Conservation (phyloP, 176 grass and related monocot species). For the Calamus simplicifolius region DNA sequence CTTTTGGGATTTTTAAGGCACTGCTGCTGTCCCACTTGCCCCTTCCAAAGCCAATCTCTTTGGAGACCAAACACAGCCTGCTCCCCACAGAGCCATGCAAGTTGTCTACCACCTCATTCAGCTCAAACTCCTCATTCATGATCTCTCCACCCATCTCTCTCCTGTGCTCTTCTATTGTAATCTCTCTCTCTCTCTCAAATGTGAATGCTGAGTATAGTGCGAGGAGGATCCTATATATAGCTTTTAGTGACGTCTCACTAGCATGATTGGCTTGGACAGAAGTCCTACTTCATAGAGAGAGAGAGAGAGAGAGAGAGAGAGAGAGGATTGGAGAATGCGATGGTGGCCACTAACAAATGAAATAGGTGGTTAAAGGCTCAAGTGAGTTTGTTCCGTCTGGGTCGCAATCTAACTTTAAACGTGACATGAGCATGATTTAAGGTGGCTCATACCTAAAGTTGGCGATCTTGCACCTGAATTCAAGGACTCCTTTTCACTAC, state of each 20-base stretch:
- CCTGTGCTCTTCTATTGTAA: too few species aligned
- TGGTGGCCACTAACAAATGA: slow-evolving; percentile 35
- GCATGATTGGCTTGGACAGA: neutral
- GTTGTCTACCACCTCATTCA: slow-evolving; percentile 52
- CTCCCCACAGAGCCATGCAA: slow-evolving; percentile 56
- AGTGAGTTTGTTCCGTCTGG: slow-evolving; percentile 18
- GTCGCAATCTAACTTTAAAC: slow-evolving; percentile 15
- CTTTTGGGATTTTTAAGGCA: slow-evolving; percentile 28
- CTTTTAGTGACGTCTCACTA: slow-evolving; percentile 12
- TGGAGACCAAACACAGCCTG: slow-evolving; percentile 58
- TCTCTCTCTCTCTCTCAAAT: neutral
- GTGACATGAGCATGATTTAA: too few species aligned
- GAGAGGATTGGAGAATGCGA: neutral
- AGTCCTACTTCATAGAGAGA: neutral
- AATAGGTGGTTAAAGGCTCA: slow-evolving; percentile 34
- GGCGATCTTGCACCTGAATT: too few species aligned
- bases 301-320: too few species aligned
- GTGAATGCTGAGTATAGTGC: neutral
- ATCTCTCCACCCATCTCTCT: slow-evolving; percentile 32
- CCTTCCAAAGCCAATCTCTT: slow-evolving; percentile 40
- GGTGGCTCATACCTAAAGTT: too few species aligned
- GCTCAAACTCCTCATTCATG: slow-evolving; percentile 56
- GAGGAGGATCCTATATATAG: slow-evolving; percentile 1
- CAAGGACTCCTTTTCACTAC: too few species aligned
- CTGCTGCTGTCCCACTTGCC: slow-evolving; percentile 33